Percentiles rank a stretch among this genome's conserved stretches.
Evolutionary conservation across 106 monocot genomes (phyloP).

Genomic region (Agapanthus africanus): DNA sequence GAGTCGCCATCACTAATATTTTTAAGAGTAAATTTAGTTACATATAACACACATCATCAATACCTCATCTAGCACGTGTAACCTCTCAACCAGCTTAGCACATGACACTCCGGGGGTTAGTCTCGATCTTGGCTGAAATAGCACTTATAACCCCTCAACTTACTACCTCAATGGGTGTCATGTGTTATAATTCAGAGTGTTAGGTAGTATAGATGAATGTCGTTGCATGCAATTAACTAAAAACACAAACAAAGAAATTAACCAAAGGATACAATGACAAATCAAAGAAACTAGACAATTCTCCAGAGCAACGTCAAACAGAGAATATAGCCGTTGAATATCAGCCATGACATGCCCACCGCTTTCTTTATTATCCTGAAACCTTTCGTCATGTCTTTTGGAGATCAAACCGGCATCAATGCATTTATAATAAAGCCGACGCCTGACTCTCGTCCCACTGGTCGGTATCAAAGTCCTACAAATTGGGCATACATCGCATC

Average conservation of each 20-base stretch:
- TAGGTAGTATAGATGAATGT: no score
- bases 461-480: slow-evolving; percentile 55
- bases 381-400: slow-evolving; percentile 47
- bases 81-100: no score
- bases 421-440: slow-evolving; percentile 86
- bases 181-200: no score
- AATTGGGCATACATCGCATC: slow-evolving; percentile 81
- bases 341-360: slow-evolving; percentile 41
- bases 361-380: slow-evolving; percentile 54
- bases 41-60: not conserved
- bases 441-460: slow-evolving; percentile 37
- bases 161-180: no score
- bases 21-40: not conserved
- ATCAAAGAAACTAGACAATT: slow-evolving; percentile 86
- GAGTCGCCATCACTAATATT: no score
- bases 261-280: slow-evolving; percentile 89
- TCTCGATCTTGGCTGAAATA: no score
- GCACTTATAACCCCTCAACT: no score
- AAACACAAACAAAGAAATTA: not conserved
- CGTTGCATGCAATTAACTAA: no score
- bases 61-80: no score
- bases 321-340: slow-evolving; percentile 67
- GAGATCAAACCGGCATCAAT: slow-evolving; percentile 72
- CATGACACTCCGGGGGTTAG: no score
- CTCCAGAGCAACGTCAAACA: slow-evolving; percentile 89